Conservation (phyloP, 768 basidiomycete species). For the Russula dissimulans region DNA sequence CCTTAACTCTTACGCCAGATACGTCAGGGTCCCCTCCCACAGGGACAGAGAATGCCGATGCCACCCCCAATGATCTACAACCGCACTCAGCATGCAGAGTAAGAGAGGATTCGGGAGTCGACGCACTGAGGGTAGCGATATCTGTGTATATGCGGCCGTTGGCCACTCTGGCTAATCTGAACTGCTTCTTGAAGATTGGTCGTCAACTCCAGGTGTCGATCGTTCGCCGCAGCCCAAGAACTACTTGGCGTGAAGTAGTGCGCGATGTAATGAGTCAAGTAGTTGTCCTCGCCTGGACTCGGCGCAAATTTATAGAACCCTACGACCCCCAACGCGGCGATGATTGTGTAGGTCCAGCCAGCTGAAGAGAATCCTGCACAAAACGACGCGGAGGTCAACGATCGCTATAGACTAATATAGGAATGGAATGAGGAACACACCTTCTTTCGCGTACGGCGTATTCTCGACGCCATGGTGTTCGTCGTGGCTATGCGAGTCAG, state of each 20-base stretch:
- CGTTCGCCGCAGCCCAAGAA: constrained; percentile 47
- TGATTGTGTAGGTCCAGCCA: constrained; percentile 57
- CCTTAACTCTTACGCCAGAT: constrained; percentile 15
- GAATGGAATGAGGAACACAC: constrained; percentile 29
- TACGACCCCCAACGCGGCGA: constrained; percentile 41
- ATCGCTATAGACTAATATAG: not conserved
- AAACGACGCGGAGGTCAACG: not conserved
- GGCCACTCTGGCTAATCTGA: constrained; percentile 35
- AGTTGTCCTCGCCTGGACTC: constrained; percentile 46
- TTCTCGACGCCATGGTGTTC: constrained; percentile 36
- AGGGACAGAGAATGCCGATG: constrained; percentile 15
- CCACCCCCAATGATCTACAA: constrained; percentile 9
- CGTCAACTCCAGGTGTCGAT: constrained; percentile 44
- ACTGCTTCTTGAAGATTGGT: constrained; percentile 36
- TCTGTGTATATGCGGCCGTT: constrained; percentile 43
- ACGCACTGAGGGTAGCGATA: constrained; percentile 66
- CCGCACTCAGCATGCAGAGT: not conserved
- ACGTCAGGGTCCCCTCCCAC: constrained; percentile 18
- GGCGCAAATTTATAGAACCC: constrained; percentile 65
- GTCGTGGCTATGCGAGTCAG: constrained; percentile 22
- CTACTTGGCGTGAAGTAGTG: constrained; percentile 45
- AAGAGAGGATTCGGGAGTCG: not conserved
- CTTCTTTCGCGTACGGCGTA: constrained; percentile 48
- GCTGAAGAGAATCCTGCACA: constrained; percentile 49
- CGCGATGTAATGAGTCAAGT: constrained; percentile 58